Evolutionary conservation across 1,284 basidiomycete species (phyloP).

Genomic region (Flammula alnicola): DNA sequence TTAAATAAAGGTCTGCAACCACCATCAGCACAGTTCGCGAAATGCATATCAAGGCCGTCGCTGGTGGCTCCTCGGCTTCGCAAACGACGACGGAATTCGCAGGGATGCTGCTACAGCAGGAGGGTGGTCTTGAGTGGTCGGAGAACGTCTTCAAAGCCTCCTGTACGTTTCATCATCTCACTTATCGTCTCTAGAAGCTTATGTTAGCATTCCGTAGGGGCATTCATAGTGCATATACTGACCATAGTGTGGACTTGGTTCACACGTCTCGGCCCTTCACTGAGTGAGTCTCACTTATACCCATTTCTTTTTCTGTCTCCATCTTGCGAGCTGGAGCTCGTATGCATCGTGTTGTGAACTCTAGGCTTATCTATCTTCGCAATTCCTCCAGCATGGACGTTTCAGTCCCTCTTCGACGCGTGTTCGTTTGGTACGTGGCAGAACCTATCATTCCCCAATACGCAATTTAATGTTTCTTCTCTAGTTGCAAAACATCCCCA

Average conservation of each 20-base stretch:
- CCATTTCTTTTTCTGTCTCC: not conserved
- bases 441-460: not conserved
- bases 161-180: constrained; percentile 8
- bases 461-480: not conserved
- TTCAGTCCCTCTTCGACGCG: constrained; percentile 23
- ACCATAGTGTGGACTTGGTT: constrained; percentile 10
- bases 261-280: constrained; percentile 10
- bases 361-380: constrained; percentile 1
- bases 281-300: constrained; percentile 14
- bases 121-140: constrained; percentile 3
- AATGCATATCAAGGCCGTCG: constrained; percentile 8
- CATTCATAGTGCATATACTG: constrained; percentile 3
- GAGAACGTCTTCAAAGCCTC: not conserved
- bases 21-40: not conserved
- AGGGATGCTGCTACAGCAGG: not conserved
- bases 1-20: not conserved
- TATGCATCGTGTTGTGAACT: not conserved
- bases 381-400: constrained; percentile 26
- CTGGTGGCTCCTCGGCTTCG: not conserved
- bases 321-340: not conserved
- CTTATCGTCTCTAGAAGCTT: not conserved
- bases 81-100: not conserved
- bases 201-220: constrained; percentile 9
- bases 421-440: constrained; percentile 29
- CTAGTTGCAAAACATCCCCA: constrained; percentile 30